Evolutionary conservation across 352 stramenopile genomes (phyloP).

Genomic region (Phytophthora uliginosa): DNA sequence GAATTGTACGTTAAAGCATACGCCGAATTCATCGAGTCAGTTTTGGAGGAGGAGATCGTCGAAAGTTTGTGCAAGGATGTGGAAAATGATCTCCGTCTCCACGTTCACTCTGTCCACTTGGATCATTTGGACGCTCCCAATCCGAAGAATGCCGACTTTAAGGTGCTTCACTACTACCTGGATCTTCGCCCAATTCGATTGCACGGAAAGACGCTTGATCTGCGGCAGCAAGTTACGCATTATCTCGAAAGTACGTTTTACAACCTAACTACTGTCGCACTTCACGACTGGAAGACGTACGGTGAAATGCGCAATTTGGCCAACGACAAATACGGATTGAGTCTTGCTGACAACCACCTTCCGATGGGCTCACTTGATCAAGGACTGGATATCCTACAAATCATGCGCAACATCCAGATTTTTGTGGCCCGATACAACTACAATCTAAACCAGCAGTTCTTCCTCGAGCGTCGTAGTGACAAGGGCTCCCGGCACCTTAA

Average conservation of each 20-base stretch:
- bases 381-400: constrained; percentile 95
- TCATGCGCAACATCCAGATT: constrained; percentile 97
- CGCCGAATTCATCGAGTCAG: constrained; percentile 82
- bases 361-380: constrained; percentile 95
- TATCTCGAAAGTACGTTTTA: constrained; percentile 97
- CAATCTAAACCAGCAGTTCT: constrained; percentile 97
- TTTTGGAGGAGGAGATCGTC: constrained; percentile 91
- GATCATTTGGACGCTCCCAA: constrained; percentile 90
- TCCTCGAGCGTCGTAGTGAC: constrained; percentile 93
- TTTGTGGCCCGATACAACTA: constrained; percentile 95
- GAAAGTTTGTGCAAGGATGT: constrained; percentile 93
- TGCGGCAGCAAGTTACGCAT: constrained; percentile 90
- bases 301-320: constrained; percentile 95
- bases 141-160: constrained; percentile 85
- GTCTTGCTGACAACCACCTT: constrained; percentile 92
- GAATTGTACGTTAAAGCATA: constrained; percentile 76
- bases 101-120: constrained; percentile 91
- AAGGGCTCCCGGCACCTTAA: constrained; percentile 94
- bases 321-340: constrained; percentile 94
- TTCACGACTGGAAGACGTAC: constrained; percentile 98
- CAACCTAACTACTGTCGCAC: constrained; percentile 94
- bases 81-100: constrained; percentile 94
- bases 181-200: constrained; percentile 89
- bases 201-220: constrained; percentile 89
- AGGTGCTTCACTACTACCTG: constrained; percentile 89